These are phyloP conservation scores for Coemansia sp. DNA, from an alignment of 192 early-diverging fungal genomes.

Conservation along the genomic window DNA sequence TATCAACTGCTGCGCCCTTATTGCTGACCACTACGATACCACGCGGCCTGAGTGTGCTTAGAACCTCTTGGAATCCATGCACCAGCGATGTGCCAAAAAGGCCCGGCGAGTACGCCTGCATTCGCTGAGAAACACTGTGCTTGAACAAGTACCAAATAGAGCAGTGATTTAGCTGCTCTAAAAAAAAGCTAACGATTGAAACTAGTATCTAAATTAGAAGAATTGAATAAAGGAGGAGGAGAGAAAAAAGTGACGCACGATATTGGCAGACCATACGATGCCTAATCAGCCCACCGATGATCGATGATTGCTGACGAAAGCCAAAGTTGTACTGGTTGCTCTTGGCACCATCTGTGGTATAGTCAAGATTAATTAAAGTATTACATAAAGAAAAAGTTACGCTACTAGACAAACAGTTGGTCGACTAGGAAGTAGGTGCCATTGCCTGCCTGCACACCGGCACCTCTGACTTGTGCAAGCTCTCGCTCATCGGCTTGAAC, in stretches of 20 bases:
- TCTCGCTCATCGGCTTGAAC: slow-evolving; percentile 39
- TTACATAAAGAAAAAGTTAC: background rate
- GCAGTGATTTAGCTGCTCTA: background rate
- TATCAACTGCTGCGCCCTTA: background rate
- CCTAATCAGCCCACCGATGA: background rate
- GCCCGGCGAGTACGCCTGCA: slow-evolving; percentile 18
- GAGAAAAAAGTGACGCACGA: background rate
- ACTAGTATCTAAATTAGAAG: background rate
- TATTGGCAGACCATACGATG: background rate
- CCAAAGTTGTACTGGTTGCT: background rate
- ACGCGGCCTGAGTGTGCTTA: slow-evolving; percentile 3
- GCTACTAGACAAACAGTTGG: slow-evolving; percentile 26
- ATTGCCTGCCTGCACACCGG: slow-evolving; percentile 27
- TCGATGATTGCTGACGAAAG: background rate
- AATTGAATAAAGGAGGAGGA: background rate
- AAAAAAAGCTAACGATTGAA: background rate
- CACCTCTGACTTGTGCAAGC: slow-evolving; percentile 25
- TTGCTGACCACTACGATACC: background rate
- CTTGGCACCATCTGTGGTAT: background rate
- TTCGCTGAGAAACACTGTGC: slow-evolving; percentile 1
- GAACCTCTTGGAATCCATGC: slow-evolving; percentile 6
- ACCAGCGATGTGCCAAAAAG: slow-evolving; percentile 10
- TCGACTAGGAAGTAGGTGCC: slow-evolving; percentile 43
- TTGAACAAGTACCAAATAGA: background rate
- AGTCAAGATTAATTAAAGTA: background rate